Base-by-base conservation (phyloP, 208 protist genomes). In the Leishmania tropica region DNA sequence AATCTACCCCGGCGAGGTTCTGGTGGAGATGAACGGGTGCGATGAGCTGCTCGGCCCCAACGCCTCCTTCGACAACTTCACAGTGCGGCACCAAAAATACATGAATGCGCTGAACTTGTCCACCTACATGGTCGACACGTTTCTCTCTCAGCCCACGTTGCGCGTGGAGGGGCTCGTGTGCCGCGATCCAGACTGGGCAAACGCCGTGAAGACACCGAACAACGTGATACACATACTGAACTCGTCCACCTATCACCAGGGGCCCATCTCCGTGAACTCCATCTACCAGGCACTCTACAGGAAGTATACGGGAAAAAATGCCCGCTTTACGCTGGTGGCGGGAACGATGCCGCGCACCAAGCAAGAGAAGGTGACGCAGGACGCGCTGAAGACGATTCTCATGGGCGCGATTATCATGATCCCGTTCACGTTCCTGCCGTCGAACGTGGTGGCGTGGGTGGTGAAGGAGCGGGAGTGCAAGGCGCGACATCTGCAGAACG, bases 381-480 rank as follows among this genome's bases (percentile, higher is more conserved):
- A 89, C 78, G 73, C 42, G 56, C 79, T 82, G 85, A 15, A 92
- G 76, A 81, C 84, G 1, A 80, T 88, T 24, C 62, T 85, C 7
- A 80, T 84, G 62, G 75, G 75, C 24, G 75, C 80, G 53, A 83
- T 83, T 51, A 68, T 75, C 42, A 79, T 75, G 28, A 83, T 81
- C 17, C 76, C 75, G 21, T 94, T 96, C 78, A 89, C 85, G 8
- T 92, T 94, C 76, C 68, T 95, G 51, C 90, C 92, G 5, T 89
- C 91, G 28, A 95, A 87, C 84, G 51, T 71, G 6, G 88, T 97
- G 1, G 87, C 85, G 8, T 96, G 89, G 87, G 74, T 97, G 8
- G 93, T 97, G 81, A 95, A 91, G 86, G 94, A 97, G 85, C 90
- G 91, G 4, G 86, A 95, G 82, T 92, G 85, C 78, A 93, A 91